Evolutionary conservation across 1,139 yeast species (phyloP).

Genomic region (Saccharomyces hybrid): DNA sequence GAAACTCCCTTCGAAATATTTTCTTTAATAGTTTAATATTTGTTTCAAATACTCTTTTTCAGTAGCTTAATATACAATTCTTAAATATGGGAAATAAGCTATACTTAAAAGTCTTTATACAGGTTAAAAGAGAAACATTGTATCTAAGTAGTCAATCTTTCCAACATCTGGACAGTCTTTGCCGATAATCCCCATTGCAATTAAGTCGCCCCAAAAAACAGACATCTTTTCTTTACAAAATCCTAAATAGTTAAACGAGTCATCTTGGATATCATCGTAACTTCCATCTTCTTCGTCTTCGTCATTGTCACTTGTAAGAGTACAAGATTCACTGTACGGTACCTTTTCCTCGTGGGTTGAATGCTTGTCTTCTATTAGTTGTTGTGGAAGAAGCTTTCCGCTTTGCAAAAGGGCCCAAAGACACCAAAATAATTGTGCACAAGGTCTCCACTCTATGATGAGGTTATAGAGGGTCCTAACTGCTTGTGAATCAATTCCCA

Average conservation of each 20-base stretch:
- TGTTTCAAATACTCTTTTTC: too few species aligned
- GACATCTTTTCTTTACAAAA: slow-evolving; percentile 71
- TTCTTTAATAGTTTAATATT: too few species aligned
- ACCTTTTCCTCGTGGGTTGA: slow-evolving; percentile 25
- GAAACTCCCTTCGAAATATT: too few species aligned
- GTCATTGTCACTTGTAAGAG: slow-evolving; percentile 21
- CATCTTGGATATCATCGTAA: slow-evolving; percentile 27
- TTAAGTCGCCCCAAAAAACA: slow-evolving; percentile 65
- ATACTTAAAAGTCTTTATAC: not conserved
- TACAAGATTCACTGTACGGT: slow-evolving; percentile 38
- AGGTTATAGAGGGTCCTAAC: slow-evolving; percentile 55
- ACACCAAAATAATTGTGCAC: slow-evolving; percentile 75
- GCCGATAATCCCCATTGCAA: slow-evolving; percentile 52
- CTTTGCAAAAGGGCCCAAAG: slow-evolving; percentile 86
- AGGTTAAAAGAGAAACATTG: not conserved
- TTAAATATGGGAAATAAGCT: too few species aligned
- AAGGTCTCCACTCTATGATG: slow-evolving; percentile 67
- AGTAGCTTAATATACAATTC: too few species aligned
- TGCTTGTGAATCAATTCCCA: slow-evolving; percentile 38
- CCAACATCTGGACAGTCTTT: slow-evolving; percentile 24
- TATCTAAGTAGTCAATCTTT: not conserved
- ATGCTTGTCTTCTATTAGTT: slow-evolving; percentile 18
- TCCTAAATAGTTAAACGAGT: slow-evolving; percentile 63
- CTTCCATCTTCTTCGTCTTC: slow-evolving; percentile 11
- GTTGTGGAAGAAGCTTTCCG: slow-evolving; percentile 33